phyloP scores from a whole-genome alignment of 1,139 yeast genomes.

The Blastobotrys petasosporus region DNA sequence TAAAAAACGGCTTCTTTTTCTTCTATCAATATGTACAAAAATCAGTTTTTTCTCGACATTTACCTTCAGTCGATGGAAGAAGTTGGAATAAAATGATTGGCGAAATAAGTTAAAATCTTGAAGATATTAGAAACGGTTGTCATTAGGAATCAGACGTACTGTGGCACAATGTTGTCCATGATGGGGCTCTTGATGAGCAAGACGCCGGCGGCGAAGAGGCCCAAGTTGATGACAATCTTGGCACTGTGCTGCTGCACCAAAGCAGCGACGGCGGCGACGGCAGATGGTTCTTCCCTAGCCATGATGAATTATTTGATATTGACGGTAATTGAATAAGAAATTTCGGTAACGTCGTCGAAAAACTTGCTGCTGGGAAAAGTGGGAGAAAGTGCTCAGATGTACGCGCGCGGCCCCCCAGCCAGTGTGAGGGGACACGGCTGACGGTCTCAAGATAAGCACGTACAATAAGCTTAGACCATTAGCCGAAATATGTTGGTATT shows the following conservation, averaged over 20 bases:
- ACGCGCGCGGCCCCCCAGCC: background rate
- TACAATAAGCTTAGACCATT: background rate
- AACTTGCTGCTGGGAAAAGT: background rate
- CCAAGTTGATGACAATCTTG: slow-evolving; percentile 29
- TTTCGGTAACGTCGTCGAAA: background rate
- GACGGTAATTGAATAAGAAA: slow-evolving; percentile 1
- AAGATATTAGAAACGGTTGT: background rate
- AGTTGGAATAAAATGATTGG: background rate
- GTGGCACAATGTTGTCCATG: slow-evolving; percentile 39
- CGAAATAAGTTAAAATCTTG: slow-evolving; percentile 1
- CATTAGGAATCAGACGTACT: slow-evolving; percentile 24
- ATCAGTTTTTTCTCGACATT: background rate
- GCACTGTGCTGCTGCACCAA: slow-evolving; percentile 21
- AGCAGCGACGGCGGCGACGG: slow-evolving; percentile 16
- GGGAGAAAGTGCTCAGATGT: background rate
- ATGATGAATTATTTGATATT: slow-evolving; percentile 12
- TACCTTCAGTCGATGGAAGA: background rate
- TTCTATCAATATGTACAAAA: background rate
- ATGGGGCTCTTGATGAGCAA: slow-evolving; percentile 36
- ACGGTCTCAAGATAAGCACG: background rate
- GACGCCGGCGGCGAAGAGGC: slow-evolving; percentile 35
- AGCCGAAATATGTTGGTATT: too few relatives aligned
- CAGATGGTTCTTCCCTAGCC: slow-evolving; percentile 18
- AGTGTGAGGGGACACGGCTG: background rate
- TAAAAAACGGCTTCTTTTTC: background rate